These are phyloP conservation scores for Lipomyces yamadae DNA, from an alignment of 805 yeast species.

Conservation along the genomic window DNA sequence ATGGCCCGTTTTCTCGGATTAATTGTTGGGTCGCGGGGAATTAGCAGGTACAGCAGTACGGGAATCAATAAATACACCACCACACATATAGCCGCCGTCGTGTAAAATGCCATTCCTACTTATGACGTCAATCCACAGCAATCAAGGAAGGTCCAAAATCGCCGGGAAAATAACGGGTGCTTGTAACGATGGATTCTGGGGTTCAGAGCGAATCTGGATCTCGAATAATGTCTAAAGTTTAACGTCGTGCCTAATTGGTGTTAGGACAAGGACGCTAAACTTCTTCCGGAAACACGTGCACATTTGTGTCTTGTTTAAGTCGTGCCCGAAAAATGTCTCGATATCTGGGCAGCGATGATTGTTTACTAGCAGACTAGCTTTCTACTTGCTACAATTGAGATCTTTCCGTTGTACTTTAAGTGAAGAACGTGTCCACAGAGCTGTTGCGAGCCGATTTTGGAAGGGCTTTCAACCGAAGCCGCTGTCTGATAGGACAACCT, in stretches of 20 bases:
- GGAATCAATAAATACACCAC: conserved; percentile 33
- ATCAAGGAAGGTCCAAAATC: background rate
- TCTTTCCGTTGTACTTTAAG: background rate
- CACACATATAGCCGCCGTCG: conserved; percentile 23
- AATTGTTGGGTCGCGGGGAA: conserved; percentile 33
- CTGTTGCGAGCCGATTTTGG: background rate
- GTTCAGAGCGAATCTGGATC: background rate
- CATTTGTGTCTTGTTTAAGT: background rate
- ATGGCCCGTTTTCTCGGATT: conserved; percentile 57
- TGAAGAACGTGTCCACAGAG: background rate
- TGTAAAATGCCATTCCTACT: background rate
- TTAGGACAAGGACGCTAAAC: background rate
- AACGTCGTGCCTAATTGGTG: background rate
- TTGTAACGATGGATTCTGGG: background rate
- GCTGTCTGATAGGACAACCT: background rate
- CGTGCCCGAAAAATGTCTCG: background rate
- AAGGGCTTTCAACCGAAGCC: background rate
- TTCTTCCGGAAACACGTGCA: background rate
- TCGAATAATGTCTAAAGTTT: background rate
- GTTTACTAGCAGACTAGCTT: background rate
- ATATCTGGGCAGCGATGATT: background rate
- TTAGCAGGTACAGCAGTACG: conserved; percentile 27
- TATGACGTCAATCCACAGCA: background rate
- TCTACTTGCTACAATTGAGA: background rate
- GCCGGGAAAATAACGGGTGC: background rate